Evolutionary conservation across 257 asterid genomes (phyloP).

Genomic region (Fraxinus pennsylvanica): DNA sequence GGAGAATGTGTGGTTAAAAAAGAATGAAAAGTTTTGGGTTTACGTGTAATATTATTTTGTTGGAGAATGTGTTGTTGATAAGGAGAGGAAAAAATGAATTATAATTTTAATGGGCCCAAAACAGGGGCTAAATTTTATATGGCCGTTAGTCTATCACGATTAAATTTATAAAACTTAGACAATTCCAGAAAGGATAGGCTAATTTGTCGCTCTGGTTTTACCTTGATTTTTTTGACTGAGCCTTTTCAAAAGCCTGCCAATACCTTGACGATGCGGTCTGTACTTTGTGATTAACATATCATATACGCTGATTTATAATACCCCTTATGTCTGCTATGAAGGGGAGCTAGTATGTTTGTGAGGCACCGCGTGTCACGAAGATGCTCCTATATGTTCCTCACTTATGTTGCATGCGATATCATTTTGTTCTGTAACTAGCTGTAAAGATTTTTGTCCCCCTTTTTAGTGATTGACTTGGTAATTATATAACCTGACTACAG

Average conservation of each 20-base stretch:
- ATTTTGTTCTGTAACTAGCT: background rate
- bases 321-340: background rate
- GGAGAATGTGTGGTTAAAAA: too few relatives aligned
- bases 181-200: background rate
- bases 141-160: background rate
- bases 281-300: background rate
- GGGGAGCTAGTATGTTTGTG: background rate
- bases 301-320: too few relatives aligned
- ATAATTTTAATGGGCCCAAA: too few relatives aligned
- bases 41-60: too few relatives aligned
- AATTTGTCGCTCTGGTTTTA: background rate
- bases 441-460: background rate
- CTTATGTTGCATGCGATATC: background rate
- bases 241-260: background rate
- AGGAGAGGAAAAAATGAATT: too few relatives aligned
- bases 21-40: too few relatives aligned
- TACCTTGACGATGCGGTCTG: background rate
- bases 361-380: background rate
- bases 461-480: constrained; percentile 9
- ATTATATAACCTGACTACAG: constrained; percentile 40
- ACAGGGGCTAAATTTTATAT: too few relatives aligned
- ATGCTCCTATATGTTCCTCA: background rate
- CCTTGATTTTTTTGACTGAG: background rate
- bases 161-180: too few relatives aligned
- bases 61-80: too few relatives aligned